Base-by-base conservation (phyloP, 441 rosid species). In the Codiaeum variegatum region DNA sequence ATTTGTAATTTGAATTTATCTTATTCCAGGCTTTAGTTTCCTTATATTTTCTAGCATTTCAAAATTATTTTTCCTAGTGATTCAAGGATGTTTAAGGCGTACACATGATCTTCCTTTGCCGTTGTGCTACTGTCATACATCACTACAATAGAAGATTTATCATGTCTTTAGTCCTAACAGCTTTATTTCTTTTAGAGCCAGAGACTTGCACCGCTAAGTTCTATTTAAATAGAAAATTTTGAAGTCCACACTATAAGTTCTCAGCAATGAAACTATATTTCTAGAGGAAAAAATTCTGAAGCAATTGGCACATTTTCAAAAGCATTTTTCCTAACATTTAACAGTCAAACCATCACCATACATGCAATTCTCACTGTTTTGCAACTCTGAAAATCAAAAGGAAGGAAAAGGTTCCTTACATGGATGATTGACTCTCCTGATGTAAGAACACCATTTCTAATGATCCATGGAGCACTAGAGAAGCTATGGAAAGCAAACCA, bases 391-490 rank as follows among this genome's bases (percentile, higher is more conserved):
- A 7, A 40, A 42, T 31, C 26, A 58, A 60, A 69, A 38, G 47
- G 51, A 60, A 63, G 56, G 44, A 71, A 60, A 70, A 55, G 18
- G 69, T 67, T 54, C 80, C 99, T 79, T 83, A 95, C 99, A 80
- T 90, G 97, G 77, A 95, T 88, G 77, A 95, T 85, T 75, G 95
- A 89, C 66, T 91, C 98, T 81, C 95, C 92, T 12, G 92, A 87
- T 47, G 88, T 84, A 69, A 84, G 90, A 81, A 87, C 71, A 74
- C 98, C 95, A 79, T 84, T 88, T 81, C 91, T 85, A 75, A 81
- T 91, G 84, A 87, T 91, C 99, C 99, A 90, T 36, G 99, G 99
- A 77, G 94, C 83, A 69, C 99, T 93, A 81, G 95, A 92, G 83
- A 95, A 95, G 88, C 99, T 95, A 94, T 68, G 75, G 66, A 69